Percentiles rank a stretch among this genome's conserved stretches.
These are phyloP conservation scores for Ganoderma leucocontextum DNA, from an alignment of 1,284 basidiomycete genomes.

Conservation along the genomic window DNA sequence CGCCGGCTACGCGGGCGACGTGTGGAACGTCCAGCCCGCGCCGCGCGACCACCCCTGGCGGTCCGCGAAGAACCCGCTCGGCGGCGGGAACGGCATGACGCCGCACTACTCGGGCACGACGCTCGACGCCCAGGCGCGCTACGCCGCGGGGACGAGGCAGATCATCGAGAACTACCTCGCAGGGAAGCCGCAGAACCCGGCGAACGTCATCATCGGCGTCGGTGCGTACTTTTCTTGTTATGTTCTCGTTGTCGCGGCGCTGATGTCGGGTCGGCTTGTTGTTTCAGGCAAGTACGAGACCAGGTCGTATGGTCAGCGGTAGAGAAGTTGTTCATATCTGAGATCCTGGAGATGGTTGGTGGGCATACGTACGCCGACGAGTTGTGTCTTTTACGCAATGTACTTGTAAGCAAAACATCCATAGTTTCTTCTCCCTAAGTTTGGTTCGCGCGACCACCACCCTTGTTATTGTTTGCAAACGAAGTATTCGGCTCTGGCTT, in stretches of 20 bases:
- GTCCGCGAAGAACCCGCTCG: conserved; percentile 81
- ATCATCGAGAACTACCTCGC: conserved; percentile 85
- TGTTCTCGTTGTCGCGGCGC: background rate
- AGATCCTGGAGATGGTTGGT: background rate
- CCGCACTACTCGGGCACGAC: conserved; percentile 91
- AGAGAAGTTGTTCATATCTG: background rate
- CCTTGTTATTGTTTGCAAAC: too few relatives aligned
- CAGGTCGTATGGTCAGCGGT: conserved; percentile 50
- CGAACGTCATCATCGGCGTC: conserved; percentile 83
- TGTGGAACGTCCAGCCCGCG: conserved; percentile 85
- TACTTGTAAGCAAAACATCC: background rate
- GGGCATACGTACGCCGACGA: background rate
- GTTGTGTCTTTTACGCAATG: conserved; percentile 3
- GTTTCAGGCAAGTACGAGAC: conserved; percentile 59
- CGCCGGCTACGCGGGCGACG: conserved; percentile 74
- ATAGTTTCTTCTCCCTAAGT: background rate
- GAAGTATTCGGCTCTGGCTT: too few relatives aligned
- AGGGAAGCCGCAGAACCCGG: conserved; percentile 74
- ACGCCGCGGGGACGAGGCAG: conserved; percentile 81
- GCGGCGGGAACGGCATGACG: conserved; percentile 87
- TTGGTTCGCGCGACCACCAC: too few relatives aligned
- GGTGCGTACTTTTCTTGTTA: conserved; percentile 34
- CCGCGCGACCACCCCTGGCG: conserved; percentile 90
- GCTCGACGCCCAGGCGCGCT: conserved; percentile 90
- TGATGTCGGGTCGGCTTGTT: background rate